Evolutionary conservation across 108 stramenopile species (phyloP).

Genomic region (Licmophora abbreviata): DNA sequence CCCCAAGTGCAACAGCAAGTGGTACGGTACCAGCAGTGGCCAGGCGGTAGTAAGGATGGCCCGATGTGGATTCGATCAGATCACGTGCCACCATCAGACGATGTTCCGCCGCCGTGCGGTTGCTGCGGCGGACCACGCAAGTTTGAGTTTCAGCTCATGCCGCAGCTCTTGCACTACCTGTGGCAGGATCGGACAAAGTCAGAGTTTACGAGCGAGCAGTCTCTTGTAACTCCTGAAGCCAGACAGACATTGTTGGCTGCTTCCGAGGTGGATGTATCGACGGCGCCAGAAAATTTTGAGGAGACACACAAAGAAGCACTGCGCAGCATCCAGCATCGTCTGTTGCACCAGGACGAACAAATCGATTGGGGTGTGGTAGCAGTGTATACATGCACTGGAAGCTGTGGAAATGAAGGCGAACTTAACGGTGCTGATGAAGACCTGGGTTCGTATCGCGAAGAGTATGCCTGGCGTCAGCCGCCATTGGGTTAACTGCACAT

Average conservation of each 20-base stretch:
- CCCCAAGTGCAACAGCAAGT: conserved; percentile 66
- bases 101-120: conserved; percentile 38
- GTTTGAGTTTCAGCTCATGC: conserved; percentile 85
- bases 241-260: conserved; percentile 47
- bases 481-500: conserved; percentile 33
- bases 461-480: conserved; percentile 79
- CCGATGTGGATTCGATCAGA: conserved; percentile 65
- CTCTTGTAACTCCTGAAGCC: conserved; percentile 20
- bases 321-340: conserved; percentile 19
- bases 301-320: conserved; percentile 57
- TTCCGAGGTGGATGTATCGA: conserved; percentile 30
- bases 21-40: conserved; percentile 73
- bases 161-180: conserved; percentile 78
- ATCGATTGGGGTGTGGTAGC: conserved; percentile 78
- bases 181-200: conserved; percentile 15
- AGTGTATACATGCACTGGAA: conserved; percentile 73
- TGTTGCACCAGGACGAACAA: conserved; percentile 18
- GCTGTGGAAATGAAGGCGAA: conserved; percentile 47
- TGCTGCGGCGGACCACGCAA: conserved; percentile 58
- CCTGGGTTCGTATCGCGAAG: conserved; percentile 67
- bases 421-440: conserved; percentile 7
- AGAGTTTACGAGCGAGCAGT: conserved; percentile 1
- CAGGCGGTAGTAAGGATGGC: conserved; percentile 10
- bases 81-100: conserved; percentile 43
- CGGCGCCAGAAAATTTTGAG: conserved; percentile 46